Evolutionary conservation across 2,329 filamentous ascomycete genomes (phyloP).

Genomic region (Corynespora cassiicola): DNA sequence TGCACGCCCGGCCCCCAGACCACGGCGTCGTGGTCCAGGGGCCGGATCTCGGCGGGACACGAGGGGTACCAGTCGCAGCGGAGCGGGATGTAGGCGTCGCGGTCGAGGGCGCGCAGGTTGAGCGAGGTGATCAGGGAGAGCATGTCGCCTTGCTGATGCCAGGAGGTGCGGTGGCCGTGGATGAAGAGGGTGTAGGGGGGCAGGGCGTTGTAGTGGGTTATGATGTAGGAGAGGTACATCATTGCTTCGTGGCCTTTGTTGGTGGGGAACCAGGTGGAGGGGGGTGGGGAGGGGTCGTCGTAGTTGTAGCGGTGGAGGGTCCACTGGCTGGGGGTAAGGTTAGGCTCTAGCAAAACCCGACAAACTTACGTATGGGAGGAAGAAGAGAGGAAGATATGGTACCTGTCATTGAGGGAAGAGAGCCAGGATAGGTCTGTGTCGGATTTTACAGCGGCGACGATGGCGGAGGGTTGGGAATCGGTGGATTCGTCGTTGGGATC

Average conservation of each 20-base stretch:
- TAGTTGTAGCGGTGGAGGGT: constrained; percentile 28
- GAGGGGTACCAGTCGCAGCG: constrained; percentile 17
- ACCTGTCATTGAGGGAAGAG: constrained; percentile 4
- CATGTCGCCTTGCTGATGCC: constrained; percentile 15
- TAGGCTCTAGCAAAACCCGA: neutral
- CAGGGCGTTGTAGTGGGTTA: constrained; percentile 13
- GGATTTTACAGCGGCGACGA: constrained; percentile 3
- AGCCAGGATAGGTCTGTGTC: constrained; percentile 6
- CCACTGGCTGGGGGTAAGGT: constrained; percentile 1
- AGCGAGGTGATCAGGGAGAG: constrained; percentile 7
- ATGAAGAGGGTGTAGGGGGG: constrained; percentile 13
- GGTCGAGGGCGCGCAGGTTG: constrained; percentile 7
- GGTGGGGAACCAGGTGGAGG: constrained; percentile 8
- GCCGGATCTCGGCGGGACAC: constrained; percentile 17
- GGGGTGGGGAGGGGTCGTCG: constrained; percentile 18
- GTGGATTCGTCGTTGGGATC: neutral
- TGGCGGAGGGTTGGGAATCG: constrained; percentile 1
- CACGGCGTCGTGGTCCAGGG: constrained; percentile 6
- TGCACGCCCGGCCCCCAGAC: constrained; percentile 15
- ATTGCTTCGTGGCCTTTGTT: constrained; percentile 23
- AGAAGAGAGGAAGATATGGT: neutral
- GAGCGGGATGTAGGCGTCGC: constrained; percentile 11
- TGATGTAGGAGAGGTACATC: constrained; percentile 20
- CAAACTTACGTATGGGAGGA: neutral
- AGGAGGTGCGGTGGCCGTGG: constrained; percentile 15